Evolutionary conservation across 106 monocot species (phyloP), one percentile per base, ranked within the genome.

Genomic region (Chionographis japonica): DNA sequence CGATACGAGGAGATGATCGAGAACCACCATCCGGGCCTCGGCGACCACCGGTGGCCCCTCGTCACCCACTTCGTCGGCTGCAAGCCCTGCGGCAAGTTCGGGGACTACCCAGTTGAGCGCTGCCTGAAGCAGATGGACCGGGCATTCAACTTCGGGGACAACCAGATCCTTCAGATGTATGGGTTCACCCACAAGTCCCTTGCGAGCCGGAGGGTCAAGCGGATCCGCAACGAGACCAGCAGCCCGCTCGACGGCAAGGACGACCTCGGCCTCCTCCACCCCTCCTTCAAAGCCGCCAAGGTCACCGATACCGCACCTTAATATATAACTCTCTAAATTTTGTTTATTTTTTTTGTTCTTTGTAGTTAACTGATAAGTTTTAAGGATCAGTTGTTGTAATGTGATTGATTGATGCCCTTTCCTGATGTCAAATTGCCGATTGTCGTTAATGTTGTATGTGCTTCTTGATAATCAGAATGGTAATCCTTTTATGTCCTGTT

Each of bases 121-220:
- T 95, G 94, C 61, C 66, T 95, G 40, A 95, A 91, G 83, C 90
- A 95, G 75, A 95, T 95, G 94, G 90, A 95, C 14, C 65, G 94
- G 12, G 94, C 94, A 0, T 95, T 95, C 64, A 90, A 95, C 55
- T 95, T 95, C 46, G 94, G 94, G 50, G 94, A 95, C 61, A 95
- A 95, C 50, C 94, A 95, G 77, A 88, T 95, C 60, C 43, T 95
- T 72, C 90, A 95, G 78, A 95, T 95, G 66, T 95, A 95, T 54
- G 95, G 95, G 20, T 95, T 95, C 58, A 68, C 76, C 18, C 94
- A 95, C 54, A 95, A 91, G 64, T 85, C 85, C 0, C 79, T 95
- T 8, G 80, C 81, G 1, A 95, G 90, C 74, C 67, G 94, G 62
- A 83, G 70, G 72, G 94, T 95, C 71, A 91, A 72, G 81, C 77